Conservation (phyloP, 176 grass and related monocot species). For the Pontederia crassipes region DNA sequence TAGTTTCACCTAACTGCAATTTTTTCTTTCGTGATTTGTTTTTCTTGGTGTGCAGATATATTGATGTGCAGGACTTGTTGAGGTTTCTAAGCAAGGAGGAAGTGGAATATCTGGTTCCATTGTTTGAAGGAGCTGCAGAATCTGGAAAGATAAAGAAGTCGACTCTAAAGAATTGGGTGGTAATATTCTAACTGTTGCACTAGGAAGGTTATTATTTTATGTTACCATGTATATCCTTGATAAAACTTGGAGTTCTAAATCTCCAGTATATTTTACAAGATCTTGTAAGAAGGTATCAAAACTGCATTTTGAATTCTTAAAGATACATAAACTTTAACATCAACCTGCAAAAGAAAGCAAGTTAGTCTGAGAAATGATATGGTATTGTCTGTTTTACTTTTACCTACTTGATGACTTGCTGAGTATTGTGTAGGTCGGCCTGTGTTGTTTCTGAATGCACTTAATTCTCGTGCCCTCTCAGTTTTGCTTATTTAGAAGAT, state of each 20-base stretch:
- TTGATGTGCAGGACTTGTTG: constrained; percentile 70
- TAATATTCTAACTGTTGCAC: constrained; percentile 30
- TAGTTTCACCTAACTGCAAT: background rate
- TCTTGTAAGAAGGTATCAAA: no score
- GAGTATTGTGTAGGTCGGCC: no score
- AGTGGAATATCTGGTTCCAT: constrained; percentile 44
- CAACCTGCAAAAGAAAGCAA: no score
- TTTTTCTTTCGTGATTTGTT: constrained; percentile 6
- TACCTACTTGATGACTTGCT: no score
- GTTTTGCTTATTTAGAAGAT: no score
- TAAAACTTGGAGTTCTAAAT: constrained; percentile 5
- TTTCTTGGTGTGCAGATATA: constrained; percentile 37
- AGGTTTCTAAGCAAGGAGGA: constrained; percentile 85
- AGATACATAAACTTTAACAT: no score
- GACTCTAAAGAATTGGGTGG: constrained; percentile 92
- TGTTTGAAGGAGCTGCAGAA: constrained; percentile 87
- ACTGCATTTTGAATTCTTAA: no score
- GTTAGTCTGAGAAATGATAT: no score
- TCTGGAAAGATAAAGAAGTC: constrained; percentile 81
- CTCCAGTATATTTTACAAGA: no score
- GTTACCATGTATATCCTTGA: background rate
- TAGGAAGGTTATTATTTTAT: background rate
- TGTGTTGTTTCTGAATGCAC: no score
- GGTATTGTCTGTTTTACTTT: no score
- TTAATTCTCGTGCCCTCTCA: no score